A percentile compares a stretch with the other conserved stretches of the same genome.
Conservation (phyloP, 2,329 filamentous ascomycete genomes). For the Chalaropsis thielavioides region DNA sequence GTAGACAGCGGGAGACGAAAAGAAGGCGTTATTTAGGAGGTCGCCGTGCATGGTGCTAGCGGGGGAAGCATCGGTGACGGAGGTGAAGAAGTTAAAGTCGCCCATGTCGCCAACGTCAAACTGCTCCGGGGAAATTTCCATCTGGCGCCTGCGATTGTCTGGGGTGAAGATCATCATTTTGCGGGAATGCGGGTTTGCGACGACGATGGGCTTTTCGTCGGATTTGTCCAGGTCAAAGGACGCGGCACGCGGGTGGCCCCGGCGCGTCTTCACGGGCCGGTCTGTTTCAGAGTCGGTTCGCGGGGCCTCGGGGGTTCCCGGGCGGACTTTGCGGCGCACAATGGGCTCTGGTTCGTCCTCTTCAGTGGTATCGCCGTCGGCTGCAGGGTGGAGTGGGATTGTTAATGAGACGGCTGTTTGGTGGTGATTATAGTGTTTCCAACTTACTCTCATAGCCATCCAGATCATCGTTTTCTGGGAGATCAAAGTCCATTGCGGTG, state of each 20-base stretch:
- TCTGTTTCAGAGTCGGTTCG: slow-evolving; percentile 35
- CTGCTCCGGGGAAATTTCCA: slow-evolving; percentile 41
- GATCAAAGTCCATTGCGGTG: slow-evolving; percentile 23
- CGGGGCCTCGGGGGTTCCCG: slow-evolving; percentile 29
- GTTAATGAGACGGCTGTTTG: slow-evolving; percentile 7
- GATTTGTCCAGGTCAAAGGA: slow-evolving; percentile 41
- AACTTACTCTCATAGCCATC: slow-evolving; percentile 43
- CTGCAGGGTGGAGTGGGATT: slow-evolving; percentile 25
- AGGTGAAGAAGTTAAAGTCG: slow-evolving; percentile 22
- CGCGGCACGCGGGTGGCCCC: slow-evolving; percentile 39
- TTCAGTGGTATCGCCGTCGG: slow-evolving; percentile 48
- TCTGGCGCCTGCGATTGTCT: slow-evolving; percentile 30
- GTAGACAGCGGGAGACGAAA: neutral
- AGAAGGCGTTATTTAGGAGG: slow-evolving; percentile 33
- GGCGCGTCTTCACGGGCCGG: slow-evolving; percentile 18
- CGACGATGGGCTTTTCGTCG: slow-evolving; percentile 43
- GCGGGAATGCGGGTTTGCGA: slow-evolving; percentile 41
- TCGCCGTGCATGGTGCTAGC: slow-evolving; percentile 68
- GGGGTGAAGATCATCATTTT: slow-evolving; percentile 52
- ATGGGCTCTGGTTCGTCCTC: slow-evolving; percentile 41
- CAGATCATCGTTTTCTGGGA: slow-evolving; percentile 30
- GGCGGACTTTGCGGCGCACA: slow-evolving; percentile 34
- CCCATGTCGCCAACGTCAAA: slow-evolving; percentile 38
- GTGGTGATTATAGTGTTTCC: slow-evolving; percentile 7
- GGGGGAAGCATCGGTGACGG: slow-evolving; percentile 31